Evolutionary conservation across 148 eudicot genomes (phyloP), one percentile per base, ranked within the genome.

Genomic region (Amaranthus palmeri): DNA sequence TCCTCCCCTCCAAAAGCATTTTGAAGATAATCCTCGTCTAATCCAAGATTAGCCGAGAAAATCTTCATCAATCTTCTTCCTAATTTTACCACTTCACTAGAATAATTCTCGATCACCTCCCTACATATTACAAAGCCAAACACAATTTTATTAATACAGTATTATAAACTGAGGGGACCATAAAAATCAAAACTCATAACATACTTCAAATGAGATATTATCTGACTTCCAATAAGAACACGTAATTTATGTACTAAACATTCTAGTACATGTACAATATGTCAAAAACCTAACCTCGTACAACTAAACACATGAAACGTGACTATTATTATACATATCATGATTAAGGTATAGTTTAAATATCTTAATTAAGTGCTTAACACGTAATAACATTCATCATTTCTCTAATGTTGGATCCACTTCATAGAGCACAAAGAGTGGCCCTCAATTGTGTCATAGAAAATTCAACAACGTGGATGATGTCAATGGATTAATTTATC

Each of bases 1-100:
- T 86, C 82, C 36, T 86, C 80, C 7, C 93, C 97, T 25, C 98
- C 98, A 73, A 95, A 91, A 11, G 91, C 83, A 55, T 86, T 79
- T 81, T 84, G 88, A n/a, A 95, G 88, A 63, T 76, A 58, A 44
- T 85, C 74, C 52, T 84, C 91, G 3, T 74, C 78, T 61, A 95
- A 81, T 44, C 96, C 96, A 10, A 95, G 87, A 48, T 89, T 89
- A 12, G 60, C 70, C 0, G 98, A 87, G 18, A 95, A 70, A 11
- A 84, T 59, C 73, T 91, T 91, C 82, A 89, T 82, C 61, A 95
- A 63, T 36, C 77, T 74, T 41, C 81, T 86, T 61, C 97, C 71
- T 36, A 95, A 85, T 73, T 81, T 81, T 73, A 86, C 88, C 53
- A 95, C 40, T 72, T 91, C 78, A 7, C 12, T 68, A 7, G 86